Percentiles rank a stretch among this genome's conserved stretches.
These are phyloP conservation scores for Kwoniella newhampshirensis DNA, from an alignment of 768 basidiomycete genomes.

Conservation along the genomic window DNA sequence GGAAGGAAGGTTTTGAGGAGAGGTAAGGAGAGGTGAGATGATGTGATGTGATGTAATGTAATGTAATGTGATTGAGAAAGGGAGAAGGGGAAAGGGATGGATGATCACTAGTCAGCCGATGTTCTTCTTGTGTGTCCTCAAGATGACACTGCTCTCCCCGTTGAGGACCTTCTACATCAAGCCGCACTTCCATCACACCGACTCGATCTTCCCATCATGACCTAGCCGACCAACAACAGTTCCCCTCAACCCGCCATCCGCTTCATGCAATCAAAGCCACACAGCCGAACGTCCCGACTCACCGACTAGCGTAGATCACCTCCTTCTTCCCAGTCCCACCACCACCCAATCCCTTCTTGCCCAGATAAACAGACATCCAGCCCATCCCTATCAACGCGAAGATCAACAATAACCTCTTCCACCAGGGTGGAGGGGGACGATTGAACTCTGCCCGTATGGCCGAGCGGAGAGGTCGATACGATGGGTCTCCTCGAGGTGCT, in stretches of 20 bases:
- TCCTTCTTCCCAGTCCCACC: slow-evolving; percentile 53
- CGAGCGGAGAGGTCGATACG: slow-evolving; percentile 39
- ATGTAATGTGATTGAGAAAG: too few species aligned
- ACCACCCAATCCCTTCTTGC: slow-evolving; percentile 35
- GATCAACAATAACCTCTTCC: slow-evolving; percentile 59
- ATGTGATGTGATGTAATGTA: too few species aligned
- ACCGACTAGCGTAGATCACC: slow-evolving; percentile 68
- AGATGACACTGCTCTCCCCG: too few species aligned
- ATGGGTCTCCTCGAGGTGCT: slow-evolving; percentile 10
- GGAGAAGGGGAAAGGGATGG: too few species aligned
- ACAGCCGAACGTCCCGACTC: slow-evolving; percentile 34
- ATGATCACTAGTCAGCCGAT: too few species aligned
- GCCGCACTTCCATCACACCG: too few species aligned
- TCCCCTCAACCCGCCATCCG: too few species aligned
- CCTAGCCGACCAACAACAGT: not conserved
- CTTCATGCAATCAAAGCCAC: too few species aligned
- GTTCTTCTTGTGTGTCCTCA: too few species aligned
- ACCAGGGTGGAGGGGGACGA: slow-evolving; percentile 55
- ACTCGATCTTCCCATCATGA: not conserved
- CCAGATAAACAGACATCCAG: slow-evolving; percentile 57
- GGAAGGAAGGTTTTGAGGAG: not conserved
- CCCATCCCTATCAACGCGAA: slow-evolving; percentile 56
- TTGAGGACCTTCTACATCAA: too few species aligned
- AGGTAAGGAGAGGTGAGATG: not conserved
- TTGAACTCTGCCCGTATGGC: slow-evolving; percentile 55